These are phyloP conservation scores for Oryza officinalis DNA, from an alignment of 176 grass and related monocot genomes.

Conservation along the genomic window DNA sequence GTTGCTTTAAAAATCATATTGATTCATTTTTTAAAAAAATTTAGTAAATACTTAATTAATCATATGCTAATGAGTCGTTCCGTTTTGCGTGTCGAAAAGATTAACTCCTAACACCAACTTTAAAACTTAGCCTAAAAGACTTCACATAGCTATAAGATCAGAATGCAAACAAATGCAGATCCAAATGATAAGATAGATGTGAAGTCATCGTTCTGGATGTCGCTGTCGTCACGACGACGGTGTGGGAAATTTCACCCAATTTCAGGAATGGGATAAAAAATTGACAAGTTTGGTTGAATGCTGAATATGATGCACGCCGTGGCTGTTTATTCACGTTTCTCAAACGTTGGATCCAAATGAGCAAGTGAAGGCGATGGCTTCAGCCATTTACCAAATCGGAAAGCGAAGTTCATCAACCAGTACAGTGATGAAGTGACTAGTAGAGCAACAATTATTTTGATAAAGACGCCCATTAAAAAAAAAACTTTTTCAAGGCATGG, in stretches of 20 bases:
- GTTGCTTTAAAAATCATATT: too few relatives aligned
- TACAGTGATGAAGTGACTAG: background rate
- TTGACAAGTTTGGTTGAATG: background rate
- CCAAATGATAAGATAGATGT: background rate
- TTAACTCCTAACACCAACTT: too few relatives aligned
- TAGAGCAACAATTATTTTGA: slow-evolving; percentile 7
- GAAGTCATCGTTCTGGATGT: background rate
- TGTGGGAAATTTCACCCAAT: slow-evolving; percentile 6
- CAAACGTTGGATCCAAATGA: background rate
- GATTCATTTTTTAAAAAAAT: too few relatives aligned
- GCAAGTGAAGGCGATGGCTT: background rate
- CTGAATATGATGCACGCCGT: background rate
- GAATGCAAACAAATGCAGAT: slow-evolving; percentile 6
- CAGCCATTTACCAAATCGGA: slow-evolving; percentile 10
- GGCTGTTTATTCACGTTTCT: background rate
- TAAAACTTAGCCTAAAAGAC: too few relatives aligned
- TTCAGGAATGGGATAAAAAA: background rate
- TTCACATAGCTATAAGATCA: background rate
- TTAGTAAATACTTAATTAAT: too few relatives aligned
- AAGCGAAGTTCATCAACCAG: slow-evolving; percentile 3
- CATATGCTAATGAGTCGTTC: too few relatives aligned
- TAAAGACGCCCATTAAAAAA: background rate
- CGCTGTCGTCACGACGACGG: background rate
- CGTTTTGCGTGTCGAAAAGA: too few relatives aligned
- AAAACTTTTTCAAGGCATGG: background rate